phyloP scores from a whole-genome alignment of 2,329 filamentous ascomycete genomes.

The Teratosphaeria destructans region DNA sequence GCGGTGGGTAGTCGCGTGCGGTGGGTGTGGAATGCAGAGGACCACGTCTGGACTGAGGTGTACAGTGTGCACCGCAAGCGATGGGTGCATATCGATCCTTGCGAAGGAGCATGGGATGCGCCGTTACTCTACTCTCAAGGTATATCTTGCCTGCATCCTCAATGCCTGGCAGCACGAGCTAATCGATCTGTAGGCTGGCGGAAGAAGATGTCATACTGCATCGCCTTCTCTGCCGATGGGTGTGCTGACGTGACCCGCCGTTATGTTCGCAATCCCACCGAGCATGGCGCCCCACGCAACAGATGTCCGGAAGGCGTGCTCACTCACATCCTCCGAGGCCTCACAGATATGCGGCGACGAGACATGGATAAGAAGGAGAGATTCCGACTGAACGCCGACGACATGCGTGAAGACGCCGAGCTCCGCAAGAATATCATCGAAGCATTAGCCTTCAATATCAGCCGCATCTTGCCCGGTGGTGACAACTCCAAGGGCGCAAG shows the following conservation, averaged over 20 bases:
- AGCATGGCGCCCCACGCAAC: conserved; percentile 63
- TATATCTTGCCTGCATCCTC: conserved; percentile 27
- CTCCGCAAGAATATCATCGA: conserved; percentile 64
- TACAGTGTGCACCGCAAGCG: conserved; percentile 88
- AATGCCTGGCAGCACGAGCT: neutral
- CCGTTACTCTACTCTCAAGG: conserved; percentile 83
- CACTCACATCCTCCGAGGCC: conserved; percentile 84
- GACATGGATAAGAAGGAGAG: conserved; percentile 81
- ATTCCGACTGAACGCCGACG: conserved; percentile 71
- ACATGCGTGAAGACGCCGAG: conserved; percentile 64
- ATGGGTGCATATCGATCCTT: conserved; percentile 95
- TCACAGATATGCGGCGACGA: conserved; percentile 69
- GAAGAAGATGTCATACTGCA: conserved; percentile 93
- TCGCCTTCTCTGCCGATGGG: conserved; percentile 89
- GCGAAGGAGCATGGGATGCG: conserved; percentile 92
- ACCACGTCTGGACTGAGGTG: conserved; percentile 95
- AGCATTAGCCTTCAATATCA: conserved; percentile 63
- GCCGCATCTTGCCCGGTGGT: conserved; percentile 50
- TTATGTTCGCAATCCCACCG: conserved; percentile 58
- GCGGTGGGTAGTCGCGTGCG: conserved; percentile 82
- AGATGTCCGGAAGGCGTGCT: conserved; percentile 81
- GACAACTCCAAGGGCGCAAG: conserved; percentile 12
- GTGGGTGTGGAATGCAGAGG: conserved; percentile 98
- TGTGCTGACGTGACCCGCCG: conserved; percentile 57
- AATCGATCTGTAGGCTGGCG: conserved; percentile 56